Base-by-base conservation (phyloP, 768 basidiomycete species). In the Coprinellus aureogranulatus region DNA sequence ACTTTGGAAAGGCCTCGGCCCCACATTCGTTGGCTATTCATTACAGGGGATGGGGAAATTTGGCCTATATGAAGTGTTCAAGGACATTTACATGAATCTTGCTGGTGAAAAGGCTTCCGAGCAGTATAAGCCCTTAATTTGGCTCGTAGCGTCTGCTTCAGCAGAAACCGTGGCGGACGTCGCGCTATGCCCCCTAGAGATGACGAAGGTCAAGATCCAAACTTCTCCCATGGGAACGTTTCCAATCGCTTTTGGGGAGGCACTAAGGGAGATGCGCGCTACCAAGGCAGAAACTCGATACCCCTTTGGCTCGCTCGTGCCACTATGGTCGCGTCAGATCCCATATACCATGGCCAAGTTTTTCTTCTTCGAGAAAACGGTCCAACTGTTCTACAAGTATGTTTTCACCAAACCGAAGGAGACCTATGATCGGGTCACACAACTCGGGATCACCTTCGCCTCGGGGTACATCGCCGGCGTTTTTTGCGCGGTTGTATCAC, bases 331-430 rank as follows among this genome's bases (percentile, higher is more conserved):
- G 42, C 90, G 90, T 70, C 90, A 96, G 90, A 94, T 96, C 67
- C 94, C 94, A 54, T 97, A 97, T 82, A 97, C 94, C 67, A 95
- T 97, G 94, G 94, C 94, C 81, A 97, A 97, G 77, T 97, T 97
- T 85, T 92, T 85, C 85, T 93, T 92, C 84, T 95, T 87, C 73
- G 92, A 94, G 73, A 87, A 88, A 81, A 89, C 89, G 65, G 91
- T 89, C 70, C 80, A 86, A 67, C 71, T 90, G 64, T 94, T 95
- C 80, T 92, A 92, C 75, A 92, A 88, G 62, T 84, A 90, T 69
- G 89, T 93, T 72, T 88, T 94, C 77, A 82, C 87, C 44, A 75
- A 79, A 58, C 88, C 90, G 65, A 92, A 92, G 74, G 84, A 88
- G 11, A 77, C 82, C 14, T 92, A 92, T 73, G 73, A 82, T 76